Base-by-base conservation (phyloP, 371 early-diverging fungal species). In the Mucor racemosus region DNA sequence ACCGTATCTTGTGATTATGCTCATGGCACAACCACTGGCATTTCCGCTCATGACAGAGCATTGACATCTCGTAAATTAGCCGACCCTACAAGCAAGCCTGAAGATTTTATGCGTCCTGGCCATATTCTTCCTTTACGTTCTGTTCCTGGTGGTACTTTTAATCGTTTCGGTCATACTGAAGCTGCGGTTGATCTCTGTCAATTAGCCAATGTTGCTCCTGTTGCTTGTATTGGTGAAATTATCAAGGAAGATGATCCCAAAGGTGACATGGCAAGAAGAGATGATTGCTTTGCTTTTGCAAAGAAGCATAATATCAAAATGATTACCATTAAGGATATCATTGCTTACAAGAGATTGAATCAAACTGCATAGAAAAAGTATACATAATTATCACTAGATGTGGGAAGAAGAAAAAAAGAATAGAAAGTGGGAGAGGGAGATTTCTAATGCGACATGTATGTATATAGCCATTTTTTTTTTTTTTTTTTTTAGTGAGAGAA, bases 91-190 rank as follows among this genome's bases (percentile, higher is more conserved):
- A 79, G 84, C 66, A 78, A 82, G 8, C 86, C 94, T 5, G 74
- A 77, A n/a, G 91, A 90, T 44, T 94, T 99, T 65, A 83, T 85
- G 60, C 88, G 95, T 60, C 99, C 98, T 1, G 99, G 99, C 7
- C 99, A 99, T 75, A 90, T 97, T 40, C 84, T 99, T 34, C 99
- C 99, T 17, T 84, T 98, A 63, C 89, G 95, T 26, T 88, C 92
- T 35, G 86, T 87, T 21, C 84, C 84, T 38, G 91, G 91, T 40
- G 97, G 97, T 1, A 90, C 93, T 3, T 73, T 97, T 46, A 79
- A 83, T 56, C 91, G 98, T 10, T 86, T 90, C 10, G 98, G 99
- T 0, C 99, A 98, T 68, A 98, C 98, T 13, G 99, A 99, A 72
- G 97, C 98, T 7, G 88, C 88, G 5, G 87, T 97, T 56, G 99